Evolutionary conservation across 2,329 filamentous ascomycete genomes (phyloP).

Genomic region (Alternaria infectoria): DNA sequence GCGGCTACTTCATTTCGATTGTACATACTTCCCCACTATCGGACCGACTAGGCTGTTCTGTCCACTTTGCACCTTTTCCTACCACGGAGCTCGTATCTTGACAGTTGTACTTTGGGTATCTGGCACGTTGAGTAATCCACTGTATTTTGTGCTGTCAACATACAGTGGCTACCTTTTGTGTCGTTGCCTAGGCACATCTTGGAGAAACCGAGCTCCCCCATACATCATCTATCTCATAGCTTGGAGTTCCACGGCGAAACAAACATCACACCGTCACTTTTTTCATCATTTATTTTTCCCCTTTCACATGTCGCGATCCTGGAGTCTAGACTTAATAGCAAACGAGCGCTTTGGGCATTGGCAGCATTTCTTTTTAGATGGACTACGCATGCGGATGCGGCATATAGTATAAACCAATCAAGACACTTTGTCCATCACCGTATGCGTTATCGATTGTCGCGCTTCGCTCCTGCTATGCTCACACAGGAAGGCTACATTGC

Average conservation of each 20-base stretch:
- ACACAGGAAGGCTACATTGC: background rate
- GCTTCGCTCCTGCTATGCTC: background rate
- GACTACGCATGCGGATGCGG: conserved; percentile 6
- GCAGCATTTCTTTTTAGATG: background rate
- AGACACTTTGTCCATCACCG: background rate
- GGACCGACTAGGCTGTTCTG: conserved; percentile 5
- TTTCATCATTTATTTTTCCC: background rate
- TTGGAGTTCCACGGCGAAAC: conserved; percentile 14
- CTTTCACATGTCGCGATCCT: conserved; percentile 1
- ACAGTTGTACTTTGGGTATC: background rate
- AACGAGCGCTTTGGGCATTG: background rate
- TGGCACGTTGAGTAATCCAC: background rate
- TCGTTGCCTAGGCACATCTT: background rate
- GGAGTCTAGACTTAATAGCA: conserved; percentile 1
- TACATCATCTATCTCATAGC: conserved; percentile 6
- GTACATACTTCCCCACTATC: conserved; percentile 16
- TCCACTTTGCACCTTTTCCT: background rate
- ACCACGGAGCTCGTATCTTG: background rate
- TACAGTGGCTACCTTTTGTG: background rate
- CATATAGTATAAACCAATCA: conserved; percentile 16
- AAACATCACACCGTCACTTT: background rate
- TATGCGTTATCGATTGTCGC: background rate
- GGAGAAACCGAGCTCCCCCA: background rate
- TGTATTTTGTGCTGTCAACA: background rate
- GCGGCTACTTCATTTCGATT: conserved; percentile 7